Evolutionary conservation across 73 alveolate species (phyloP).

Genomic region (Breviolum minutum): DNA sequence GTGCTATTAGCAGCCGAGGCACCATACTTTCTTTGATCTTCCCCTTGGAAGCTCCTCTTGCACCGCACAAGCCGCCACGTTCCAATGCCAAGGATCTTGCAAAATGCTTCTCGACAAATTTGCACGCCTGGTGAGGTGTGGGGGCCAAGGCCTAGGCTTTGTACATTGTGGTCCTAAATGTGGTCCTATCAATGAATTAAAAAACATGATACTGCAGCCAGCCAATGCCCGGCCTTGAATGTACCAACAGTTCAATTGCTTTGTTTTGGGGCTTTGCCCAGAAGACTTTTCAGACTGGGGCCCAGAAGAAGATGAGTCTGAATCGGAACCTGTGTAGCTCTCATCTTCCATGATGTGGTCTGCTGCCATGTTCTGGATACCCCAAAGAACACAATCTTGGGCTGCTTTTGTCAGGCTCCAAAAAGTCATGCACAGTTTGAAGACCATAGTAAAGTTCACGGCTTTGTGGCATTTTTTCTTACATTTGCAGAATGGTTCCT

Average conservation of each 20-base stretch:
- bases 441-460: neutral
- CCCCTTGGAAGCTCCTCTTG: neutral
- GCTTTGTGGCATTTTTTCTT: neutral
- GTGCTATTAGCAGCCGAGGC: neutral
- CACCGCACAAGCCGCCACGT: constrained; percentile 1
- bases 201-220: no score
- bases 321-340: neutral
- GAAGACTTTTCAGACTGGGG: neutral
- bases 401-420: neutral
- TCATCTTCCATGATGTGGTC: neutral
- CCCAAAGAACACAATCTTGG: neutral
- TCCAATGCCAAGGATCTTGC: neutral
- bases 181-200: neutral
- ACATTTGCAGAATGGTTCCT: neutral
- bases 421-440: neutral
- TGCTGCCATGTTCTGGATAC: neutral
- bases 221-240: neutral
- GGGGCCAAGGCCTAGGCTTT: neutral
- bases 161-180: neutral
- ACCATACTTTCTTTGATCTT: neutral
- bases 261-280: neutral
- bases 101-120: neutral
- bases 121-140: neutral
- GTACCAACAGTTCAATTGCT: neutral
- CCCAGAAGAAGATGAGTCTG: neutral